phyloP scores from a whole-genome alignment of 139 green algal species.

The Auxenochlorella pyrenoidosa region DNA sequence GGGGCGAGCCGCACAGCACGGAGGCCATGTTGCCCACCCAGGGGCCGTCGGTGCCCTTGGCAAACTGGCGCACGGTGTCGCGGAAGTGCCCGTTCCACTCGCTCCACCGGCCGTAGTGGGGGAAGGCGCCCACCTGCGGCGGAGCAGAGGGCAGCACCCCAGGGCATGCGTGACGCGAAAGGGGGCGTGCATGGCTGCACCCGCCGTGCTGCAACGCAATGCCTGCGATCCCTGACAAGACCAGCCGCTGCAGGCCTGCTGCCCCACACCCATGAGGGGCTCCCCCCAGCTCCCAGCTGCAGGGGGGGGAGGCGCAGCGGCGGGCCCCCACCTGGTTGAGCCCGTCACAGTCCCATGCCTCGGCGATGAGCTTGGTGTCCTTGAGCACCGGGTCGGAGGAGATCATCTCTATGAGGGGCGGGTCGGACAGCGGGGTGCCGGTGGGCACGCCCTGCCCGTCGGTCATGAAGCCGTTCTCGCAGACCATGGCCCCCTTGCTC shows the following conservation, averaged over 20 bases:
- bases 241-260: no score
- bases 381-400: slow-evolving; percentile 92
- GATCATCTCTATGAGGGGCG: slow-evolving; percentile 92
- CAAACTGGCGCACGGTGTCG: slow-evolving; percentile 90
- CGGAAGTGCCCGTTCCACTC: slow-evolving; percentile 99
- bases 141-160: background rate
- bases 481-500: slow-evolving; percentile 19
- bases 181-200: no score
- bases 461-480: slow-evolving; percentile 61
- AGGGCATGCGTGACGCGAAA: background rate
- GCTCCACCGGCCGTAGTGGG: slow-evolving; percentile 95
- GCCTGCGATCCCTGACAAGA: no score
- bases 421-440: slow-evolving; percentile 90
- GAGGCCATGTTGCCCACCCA: slow-evolving; percentile 85
- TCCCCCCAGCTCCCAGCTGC: no score
- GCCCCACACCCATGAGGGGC: no score
- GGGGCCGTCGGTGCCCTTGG: slow-evolving; percentile 90
- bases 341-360: slow-evolving; percentile 98
- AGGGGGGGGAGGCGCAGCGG: no score
- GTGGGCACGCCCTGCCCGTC: slow-evolving; percentile 82
- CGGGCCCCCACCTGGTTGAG: slow-evolving; percentile 90
- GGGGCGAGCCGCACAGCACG: slow-evolving; percentile 82
- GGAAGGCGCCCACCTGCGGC: slow-evolving; percentile 93
- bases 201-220: no score
- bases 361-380: slow-evolving; percentile 95